Evolutionary conservation across 2,329 filamentous ascomycete genomes (phyloP).

Genomic region (Trichoderma sp.): DNA sequence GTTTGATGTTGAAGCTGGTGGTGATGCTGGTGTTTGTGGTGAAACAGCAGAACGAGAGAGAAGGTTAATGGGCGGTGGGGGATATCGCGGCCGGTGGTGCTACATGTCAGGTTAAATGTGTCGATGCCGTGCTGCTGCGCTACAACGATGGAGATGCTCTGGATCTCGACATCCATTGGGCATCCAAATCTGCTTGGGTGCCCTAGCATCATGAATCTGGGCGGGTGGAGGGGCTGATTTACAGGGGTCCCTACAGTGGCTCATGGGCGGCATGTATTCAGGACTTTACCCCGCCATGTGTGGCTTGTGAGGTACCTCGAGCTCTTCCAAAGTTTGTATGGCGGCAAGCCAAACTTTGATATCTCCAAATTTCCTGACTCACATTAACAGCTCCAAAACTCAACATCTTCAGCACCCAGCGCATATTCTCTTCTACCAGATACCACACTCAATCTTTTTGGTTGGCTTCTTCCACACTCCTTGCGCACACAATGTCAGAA

Average conservation of each 20-base stretch:
- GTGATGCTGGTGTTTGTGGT: not conserved
- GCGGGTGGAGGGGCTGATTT: slow-evolving; percentile 2
- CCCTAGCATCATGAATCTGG: not conserved
- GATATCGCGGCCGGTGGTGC: slow-evolving; percentile 22
- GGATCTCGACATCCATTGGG: slow-evolving; percentile 11
- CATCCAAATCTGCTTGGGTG: not conserved
- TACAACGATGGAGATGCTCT: not conserved
- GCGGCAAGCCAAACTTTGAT: not conserved
- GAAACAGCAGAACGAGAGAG: not conserved
- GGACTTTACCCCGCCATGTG: not conserved
- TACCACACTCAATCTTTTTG: not conserved
- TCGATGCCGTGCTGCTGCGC: not conserved
- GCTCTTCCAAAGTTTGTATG: not conserved
- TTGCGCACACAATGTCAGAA: not conserved
- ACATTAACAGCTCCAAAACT: not conserved
- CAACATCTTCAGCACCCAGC: not conserved
- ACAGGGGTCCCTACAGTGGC: not conserved
- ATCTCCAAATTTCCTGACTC: slow-evolving; percentile 10
- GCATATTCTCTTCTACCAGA: not conserved
- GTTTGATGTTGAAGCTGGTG: not conserved
- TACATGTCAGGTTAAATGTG: not conserved
- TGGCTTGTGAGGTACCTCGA: not conserved
- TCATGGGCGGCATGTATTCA: not conserved
- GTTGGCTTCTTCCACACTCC: no score
- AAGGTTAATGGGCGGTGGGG: not conserved